Conservation (phyloP, 75 land plant genomes). For the Isoetes taiwanensis region DNA sequence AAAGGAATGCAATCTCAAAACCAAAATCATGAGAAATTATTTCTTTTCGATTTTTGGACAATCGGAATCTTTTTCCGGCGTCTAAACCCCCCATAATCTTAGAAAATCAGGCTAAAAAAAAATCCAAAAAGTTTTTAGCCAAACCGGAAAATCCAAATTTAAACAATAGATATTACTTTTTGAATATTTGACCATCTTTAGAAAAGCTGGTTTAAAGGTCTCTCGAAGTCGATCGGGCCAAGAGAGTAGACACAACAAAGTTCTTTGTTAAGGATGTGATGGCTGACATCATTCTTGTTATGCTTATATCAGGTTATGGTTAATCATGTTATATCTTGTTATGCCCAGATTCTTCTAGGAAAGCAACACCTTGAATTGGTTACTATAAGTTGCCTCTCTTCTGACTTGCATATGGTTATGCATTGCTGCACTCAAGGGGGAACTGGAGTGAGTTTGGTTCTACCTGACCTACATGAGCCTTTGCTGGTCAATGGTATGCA, state of each 20-base stretch:
- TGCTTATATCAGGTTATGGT: background rate
- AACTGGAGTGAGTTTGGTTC: constrained; percentile 3
- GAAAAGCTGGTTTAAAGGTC: too few species aligned
- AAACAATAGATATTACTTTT: too few species aligned
- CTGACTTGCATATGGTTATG: constrained; percentile 1
- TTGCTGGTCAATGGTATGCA: constrained; percentile 18
- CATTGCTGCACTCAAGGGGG: constrained; percentile 7
- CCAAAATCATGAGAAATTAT: too few species aligned
- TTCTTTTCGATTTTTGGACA: too few species aligned
- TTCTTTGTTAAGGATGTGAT: constrained; percentile 12
- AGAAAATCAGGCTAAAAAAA: too few species aligned
- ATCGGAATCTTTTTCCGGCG: too few species aligned
- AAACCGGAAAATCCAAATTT: too few species aligned
- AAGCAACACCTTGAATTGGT: background rate
- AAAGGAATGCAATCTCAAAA: too few species aligned
- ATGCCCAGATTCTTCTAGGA: background rate
- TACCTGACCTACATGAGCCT: constrained; percentile 11
- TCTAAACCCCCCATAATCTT: too few species aligned
- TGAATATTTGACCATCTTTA: too few species aligned
- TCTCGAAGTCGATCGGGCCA: background rate
- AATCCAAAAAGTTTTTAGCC: too few species aligned
- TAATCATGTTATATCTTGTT: too few species aligned
- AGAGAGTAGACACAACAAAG: background rate
- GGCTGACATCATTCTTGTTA: constrained; percentile 9
- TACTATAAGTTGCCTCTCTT: background rate